These are phyloP conservation scores for Xylariaceae sp. DNA, from an alignment of 2,329 filamentous ascomycete species.

Conservation along the genomic window DNA sequence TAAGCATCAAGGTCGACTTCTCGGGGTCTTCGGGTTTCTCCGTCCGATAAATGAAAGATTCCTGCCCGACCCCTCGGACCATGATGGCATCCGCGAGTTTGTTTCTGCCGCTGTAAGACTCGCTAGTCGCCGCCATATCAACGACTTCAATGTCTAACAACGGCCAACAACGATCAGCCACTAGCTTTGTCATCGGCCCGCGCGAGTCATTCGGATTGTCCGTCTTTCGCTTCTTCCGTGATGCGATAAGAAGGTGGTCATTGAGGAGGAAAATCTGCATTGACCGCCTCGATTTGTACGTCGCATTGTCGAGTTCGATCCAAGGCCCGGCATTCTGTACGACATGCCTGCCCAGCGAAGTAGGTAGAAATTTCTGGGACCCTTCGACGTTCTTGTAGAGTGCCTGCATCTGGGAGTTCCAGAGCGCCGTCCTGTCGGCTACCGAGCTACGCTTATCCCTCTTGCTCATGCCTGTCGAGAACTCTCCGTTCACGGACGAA, in stretches of 20 bases:
- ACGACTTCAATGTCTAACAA: conserved; percentile 90
- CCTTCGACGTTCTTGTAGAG: conserved; percentile 98
- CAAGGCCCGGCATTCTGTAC: conserved; percentile 90
- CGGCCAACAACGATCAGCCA: conserved; percentile 93
- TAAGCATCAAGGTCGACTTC: conserved; percentile 80
- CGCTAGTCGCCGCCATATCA: conserved; percentile 73
- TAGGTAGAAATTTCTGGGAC: conserved; percentile 94
- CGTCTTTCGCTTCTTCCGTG: conserved; percentile 86
- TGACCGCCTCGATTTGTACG: conserved; percentile 87
- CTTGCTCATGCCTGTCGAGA: conserved; percentile 62
- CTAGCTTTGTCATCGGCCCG: conserved; percentile 70
- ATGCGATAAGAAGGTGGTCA: conserved; percentile 89
- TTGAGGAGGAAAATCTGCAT: conserved; percentile 94
- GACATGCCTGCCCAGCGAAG: conserved; percentile 87
- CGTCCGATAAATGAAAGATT: conserved; percentile 93
- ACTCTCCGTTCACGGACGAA: conserved; percentile 53
- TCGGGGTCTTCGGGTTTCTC: conserved; percentile 78
- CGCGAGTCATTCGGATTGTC: conserved; percentile 63
- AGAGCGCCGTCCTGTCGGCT: conserved; percentile 65
- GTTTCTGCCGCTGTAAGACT: conserved; percentile 58
- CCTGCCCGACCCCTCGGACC: conserved; percentile 80
- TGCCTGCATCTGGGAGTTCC: conserved; percentile 74
- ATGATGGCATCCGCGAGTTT: conserved; percentile 85
- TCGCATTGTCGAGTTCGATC: conserved; percentile 96
- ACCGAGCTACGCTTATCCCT: conserved; percentile 89